phyloP scores from a whole-genome alignment of 441 rosid genomes.

The Eruca vesicaria region DNA sequence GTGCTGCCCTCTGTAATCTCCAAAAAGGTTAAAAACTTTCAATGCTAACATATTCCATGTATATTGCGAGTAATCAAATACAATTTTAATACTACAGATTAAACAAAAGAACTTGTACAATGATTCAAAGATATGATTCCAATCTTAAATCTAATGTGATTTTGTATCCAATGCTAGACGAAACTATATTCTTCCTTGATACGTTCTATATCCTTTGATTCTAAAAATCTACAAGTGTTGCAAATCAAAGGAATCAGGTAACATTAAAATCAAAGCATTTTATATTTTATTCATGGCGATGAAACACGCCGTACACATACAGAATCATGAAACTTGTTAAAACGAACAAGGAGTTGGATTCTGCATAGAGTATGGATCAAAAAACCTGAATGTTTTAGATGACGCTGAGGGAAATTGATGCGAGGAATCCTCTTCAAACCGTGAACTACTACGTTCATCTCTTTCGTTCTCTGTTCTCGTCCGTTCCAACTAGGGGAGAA shows the following conservation, averaged over 20 bases:
- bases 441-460: conserved; percentile 53
- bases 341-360: background rate
- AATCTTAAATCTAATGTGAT: too few species aligned
- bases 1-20: conserved; percentile 42
- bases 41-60: background rate
- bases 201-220: too few species aligned
- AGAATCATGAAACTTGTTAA: background rate
- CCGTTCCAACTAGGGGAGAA: background rate
- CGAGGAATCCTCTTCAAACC: conserved; percentile 74
- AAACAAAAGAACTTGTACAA: background rate
- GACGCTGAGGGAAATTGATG: conserved; percentile 70
- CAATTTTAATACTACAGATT: too few species aligned
- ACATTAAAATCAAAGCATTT: too few species aligned
- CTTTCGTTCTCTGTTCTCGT: conserved; percentile 12
- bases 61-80: background rate
- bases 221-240: too few species aligned
- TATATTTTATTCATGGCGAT: too few species aligned
- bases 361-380: background rate
- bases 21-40: conserved; percentile 20
- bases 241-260: too few species aligned
- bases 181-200: too few species aligned
- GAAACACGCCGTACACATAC: background rate
- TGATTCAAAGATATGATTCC: background rate
- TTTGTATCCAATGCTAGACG: too few species aligned
- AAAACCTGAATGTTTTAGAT: conserved; percentile 48